Percentiles rank a stretch among this genome's conserved stretches.
These are phyloP conservation scores for Nyctanthes arbortristis DNA, from an alignment of 257 asterid genomes.

Conservation along the genomic window DNA sequence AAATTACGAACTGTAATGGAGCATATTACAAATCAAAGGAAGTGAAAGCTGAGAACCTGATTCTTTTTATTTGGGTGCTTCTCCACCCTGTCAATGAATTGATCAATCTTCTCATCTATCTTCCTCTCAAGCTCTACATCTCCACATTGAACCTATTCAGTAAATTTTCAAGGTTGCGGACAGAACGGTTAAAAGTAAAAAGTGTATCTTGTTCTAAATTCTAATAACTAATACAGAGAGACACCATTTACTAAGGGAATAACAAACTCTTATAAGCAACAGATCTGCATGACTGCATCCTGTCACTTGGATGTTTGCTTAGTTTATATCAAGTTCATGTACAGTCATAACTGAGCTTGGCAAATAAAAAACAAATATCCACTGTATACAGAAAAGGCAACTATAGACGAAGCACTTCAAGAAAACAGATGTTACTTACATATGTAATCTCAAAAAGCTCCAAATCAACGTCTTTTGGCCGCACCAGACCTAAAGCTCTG, in stretches of 20 bases:
- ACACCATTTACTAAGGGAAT: background rate
- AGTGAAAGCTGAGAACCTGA: constrained; percentile 56
- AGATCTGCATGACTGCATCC: background rate
- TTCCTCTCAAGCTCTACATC: constrained; percentile 78
- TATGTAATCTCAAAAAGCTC: constrained; percentile 97
- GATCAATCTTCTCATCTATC: constrained; percentile 86
- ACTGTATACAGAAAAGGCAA: background rate
- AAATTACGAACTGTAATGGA: background rate
- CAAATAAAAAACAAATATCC: background rate
- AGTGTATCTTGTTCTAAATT: background rate
- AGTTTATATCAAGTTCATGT: background rate
- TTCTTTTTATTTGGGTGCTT: constrained; percentile 93
- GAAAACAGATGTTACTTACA: constrained; percentile 46
- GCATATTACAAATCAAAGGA: constrained; percentile 11
- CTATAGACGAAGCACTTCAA: constrained; percentile 2
- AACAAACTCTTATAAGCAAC: background rate
- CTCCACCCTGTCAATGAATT: constrained; percentile 87
- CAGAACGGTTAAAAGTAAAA: background rate
- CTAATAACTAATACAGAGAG: background rate
- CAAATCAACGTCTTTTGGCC: constrained; percentile 88
- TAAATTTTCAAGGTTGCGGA: constrained; percentile 9
- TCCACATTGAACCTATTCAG: constrained; percentile 83
- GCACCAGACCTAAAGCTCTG: constrained; percentile 91
- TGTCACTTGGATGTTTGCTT: background rate
- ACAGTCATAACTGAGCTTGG: background rate